A percentile compares a stretch with the other conserved stretches of the same genome.
These are phyloP conservation scores for Cryphonectria japonica DNA, from an alignment of 2,329 filamentous ascomycete genomes.

Conservation along the genomic window DNA sequence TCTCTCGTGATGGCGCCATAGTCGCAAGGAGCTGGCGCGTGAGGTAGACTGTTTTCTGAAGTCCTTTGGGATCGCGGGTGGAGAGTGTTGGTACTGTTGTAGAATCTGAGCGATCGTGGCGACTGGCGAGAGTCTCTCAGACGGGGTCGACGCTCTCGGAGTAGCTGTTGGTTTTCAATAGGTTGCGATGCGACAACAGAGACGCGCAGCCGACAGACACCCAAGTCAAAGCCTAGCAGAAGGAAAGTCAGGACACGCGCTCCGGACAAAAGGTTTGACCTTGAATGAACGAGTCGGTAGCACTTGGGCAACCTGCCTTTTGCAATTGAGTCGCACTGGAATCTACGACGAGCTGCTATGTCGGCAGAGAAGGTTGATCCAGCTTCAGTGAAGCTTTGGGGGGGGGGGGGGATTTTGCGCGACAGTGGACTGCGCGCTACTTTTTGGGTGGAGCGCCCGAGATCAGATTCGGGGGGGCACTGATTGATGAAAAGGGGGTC, in stretches of 20 bases:
- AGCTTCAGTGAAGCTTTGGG: constrained; percentile 16
- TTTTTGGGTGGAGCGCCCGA: constrained; percentile 24
- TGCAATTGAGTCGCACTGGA: constrained; percentile 10
- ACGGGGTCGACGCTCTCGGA: constrained; percentile 11
- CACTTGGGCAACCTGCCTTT: constrained; percentile 12
- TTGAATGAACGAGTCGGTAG: neutral
- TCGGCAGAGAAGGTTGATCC: neutral
- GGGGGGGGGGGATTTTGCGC: constrained; percentile 25
- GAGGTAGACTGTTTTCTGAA: neutral
- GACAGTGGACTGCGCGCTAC: constrained; percentile 17
- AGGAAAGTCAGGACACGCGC: constrained; percentile 24
- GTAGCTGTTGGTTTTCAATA: constrained; percentile 11
- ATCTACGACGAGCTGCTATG: neutral
- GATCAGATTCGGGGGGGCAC: constrained; percentile 11
- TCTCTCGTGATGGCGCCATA: constrained; percentile 32
- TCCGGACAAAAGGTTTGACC: neutral
- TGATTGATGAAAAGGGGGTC: constrained; percentile 20
- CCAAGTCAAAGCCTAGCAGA: constrained; percentile 16
- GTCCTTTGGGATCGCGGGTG: neutral
- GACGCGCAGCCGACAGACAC: neutral
- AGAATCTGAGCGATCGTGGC: neutral
- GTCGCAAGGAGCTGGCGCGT: constrained; percentile 8
- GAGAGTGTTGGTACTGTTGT: neutral
- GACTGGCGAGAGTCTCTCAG: neutral
- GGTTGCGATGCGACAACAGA: constrained; percentile 24